These are phyloP conservation scores for Rhodotorula sp. DNA, from an alignment of 1,284 basidiomycete species.

Conservation along the genomic window DNA sequence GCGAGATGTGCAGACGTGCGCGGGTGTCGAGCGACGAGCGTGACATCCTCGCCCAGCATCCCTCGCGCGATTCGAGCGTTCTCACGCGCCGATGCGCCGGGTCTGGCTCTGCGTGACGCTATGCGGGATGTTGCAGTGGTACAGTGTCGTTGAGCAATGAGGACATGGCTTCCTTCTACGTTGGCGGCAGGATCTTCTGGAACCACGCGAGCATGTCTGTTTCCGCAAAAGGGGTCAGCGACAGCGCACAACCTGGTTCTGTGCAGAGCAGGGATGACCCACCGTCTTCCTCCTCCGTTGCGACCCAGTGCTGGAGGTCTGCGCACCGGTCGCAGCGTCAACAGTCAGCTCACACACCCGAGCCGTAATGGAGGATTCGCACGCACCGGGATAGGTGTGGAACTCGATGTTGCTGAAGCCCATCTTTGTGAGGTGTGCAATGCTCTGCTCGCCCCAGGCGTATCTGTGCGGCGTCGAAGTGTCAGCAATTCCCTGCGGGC, in stretches of 20 bases:
- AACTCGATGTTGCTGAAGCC: conserved; percentile 42
- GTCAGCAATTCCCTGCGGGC: background rate
- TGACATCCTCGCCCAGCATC: too few species aligned
- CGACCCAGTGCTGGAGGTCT: conserved; percentile 7
- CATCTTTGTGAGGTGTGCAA: conserved; percentile 36
- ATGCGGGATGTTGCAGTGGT: too few species aligned
- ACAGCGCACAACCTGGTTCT: background rate
- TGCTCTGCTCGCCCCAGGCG: conserved; percentile 38
- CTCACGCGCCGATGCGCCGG: too few species aligned
- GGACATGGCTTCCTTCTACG: background rate
- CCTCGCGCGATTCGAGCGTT: too few species aligned
- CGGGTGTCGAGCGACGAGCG: too few species aligned
- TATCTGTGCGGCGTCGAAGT: conserved; percentile 11
- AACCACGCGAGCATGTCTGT: conserved; percentile 7
- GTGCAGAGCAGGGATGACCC: background rate
- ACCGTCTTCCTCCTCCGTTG: conserved; percentile 1
- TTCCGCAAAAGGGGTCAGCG: too few species aligned
- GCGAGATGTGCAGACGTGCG: too few species aligned
- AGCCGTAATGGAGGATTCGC: background rate
- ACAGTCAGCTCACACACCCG: too few species aligned
- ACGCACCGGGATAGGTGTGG: conserved; percentile 34
- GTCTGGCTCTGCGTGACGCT: background rate
- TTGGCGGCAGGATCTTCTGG: background rate
- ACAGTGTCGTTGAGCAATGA: too few species aligned
- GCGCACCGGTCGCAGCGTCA: background rate